These are phyloP conservation scores for Talaromyces proteolyticus DNA, from an alignment of 495 filamentous ascomycete species.

Conservation along the genomic window DNA sequence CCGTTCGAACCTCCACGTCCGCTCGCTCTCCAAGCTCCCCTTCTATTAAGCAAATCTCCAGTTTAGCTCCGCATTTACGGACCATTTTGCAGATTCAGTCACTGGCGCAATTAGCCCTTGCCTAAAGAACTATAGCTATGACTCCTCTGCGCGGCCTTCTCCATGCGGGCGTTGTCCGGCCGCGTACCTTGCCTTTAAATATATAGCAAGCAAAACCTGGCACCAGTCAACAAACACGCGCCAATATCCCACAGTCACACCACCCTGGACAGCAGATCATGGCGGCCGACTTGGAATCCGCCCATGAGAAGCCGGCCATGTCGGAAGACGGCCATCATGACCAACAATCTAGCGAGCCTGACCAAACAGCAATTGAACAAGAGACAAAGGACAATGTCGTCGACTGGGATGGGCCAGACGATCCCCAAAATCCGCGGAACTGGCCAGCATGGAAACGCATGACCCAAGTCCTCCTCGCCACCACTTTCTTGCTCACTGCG, in stretches of 20 bases:
- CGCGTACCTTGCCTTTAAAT: background rate
- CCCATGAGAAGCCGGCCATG: background rate
- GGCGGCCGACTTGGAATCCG: background rate
- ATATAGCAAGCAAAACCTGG: background rate
- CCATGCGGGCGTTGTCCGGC: background rate
- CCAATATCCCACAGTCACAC: background rate
- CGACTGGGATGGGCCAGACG: slow-evolving; percentile 50
- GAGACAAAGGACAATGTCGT: slow-evolving; percentile 16
- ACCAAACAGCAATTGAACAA: background rate
- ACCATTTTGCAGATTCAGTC: background rate
- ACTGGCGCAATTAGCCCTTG: background rate
- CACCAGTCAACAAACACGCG: background rate
- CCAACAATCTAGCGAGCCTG: background rate
- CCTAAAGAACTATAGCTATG: background rate
- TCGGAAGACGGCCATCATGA: background rate
- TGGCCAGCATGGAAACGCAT: slow-evolving; percentile 43
- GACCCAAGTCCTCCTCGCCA: background rate
- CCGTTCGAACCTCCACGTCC: background rate
- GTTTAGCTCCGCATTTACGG: background rate
- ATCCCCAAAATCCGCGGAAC: slow-evolving; percentile 55
- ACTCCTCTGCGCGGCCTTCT: background rate
- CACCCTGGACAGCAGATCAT: background rate
- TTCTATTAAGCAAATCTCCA: background rate
- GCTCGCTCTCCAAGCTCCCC: background rate
- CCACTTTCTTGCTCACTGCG: background rate